Evolutionary conservation across 139 green algal genomes (phyloP).

Genomic region (Haematococcus lacustris): DNA sequence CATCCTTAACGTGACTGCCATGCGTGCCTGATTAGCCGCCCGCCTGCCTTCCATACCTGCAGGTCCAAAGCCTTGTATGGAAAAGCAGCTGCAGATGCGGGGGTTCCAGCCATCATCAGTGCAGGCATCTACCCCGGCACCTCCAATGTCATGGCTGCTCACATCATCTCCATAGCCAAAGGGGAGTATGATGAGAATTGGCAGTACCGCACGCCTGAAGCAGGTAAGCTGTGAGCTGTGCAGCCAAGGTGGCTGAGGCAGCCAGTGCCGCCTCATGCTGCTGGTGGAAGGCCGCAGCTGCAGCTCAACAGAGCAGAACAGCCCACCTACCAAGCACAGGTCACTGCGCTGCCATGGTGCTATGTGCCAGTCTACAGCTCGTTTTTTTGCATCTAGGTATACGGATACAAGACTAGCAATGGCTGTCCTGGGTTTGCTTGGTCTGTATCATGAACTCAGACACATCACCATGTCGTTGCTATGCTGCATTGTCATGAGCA

Average conservation of each 20-base stretch:
- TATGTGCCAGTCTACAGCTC: no score
- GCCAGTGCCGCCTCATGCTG: no score
- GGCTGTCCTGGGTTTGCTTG: neutral
- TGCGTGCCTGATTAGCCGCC: neutral
- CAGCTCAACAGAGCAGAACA: no score
- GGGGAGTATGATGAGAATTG: slow-evolving; percentile 54
- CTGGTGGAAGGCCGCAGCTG: no score
- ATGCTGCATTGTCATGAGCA: slow-evolving; percentile 1
- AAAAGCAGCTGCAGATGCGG: slow-evolving; percentile 52
- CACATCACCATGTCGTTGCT: neutral
- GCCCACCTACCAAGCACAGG: no score
- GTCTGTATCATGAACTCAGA: neutral
- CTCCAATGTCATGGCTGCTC: slow-evolving; percentile 88
- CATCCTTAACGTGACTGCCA: neutral
- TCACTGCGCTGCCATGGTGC: no score
- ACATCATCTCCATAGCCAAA: slow-evolving; percentile 69
- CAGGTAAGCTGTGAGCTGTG: slow-evolving; percentile 16
- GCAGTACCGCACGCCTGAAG: slow-evolving; percentile 30
- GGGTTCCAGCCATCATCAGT: slow-evolving; percentile 83
- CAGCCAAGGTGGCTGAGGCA: neutral
- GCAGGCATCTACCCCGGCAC: slow-evolving; percentile 84
- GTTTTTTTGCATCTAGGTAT: no score
- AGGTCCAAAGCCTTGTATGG: slow-evolving; percentile 40
- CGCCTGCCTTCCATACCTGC: neutral
- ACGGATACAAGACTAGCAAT: no score